Base-by-base conservation (phyloP, 208 protist species). In the Wallacemonas rigidus region DNA sequence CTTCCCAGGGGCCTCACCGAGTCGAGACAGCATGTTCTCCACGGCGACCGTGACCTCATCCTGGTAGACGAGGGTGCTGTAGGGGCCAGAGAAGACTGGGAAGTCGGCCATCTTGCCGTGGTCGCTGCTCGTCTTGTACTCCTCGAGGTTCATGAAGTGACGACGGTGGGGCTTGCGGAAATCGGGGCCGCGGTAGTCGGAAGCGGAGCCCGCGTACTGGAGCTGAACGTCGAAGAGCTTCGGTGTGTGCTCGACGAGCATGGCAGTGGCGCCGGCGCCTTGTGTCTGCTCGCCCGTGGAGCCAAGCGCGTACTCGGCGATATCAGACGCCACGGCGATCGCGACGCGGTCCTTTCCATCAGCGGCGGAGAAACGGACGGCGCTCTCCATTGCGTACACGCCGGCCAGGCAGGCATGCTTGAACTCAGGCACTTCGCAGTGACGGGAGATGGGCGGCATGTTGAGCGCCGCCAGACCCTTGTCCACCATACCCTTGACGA, bases 351-450 rank as follows among this genome's bases (percentile, higher is more conserved):
- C 91, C 14, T 70, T 67, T 44, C 84, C 88, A 47, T 97, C 92
- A 1, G 87, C 69, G 40, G 67, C 72, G 55, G 79, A 73, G 70
- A 89, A 95, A 68, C 92, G 90, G 3, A 78, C 71, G 57, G 90
- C 92, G 72, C 86, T 89, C 85, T 97, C 86, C 57, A 97, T 80
- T 6, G 92, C 92, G 76, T 97, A 97, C 68, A 97, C 89, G 12
- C 92, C 92, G 60, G 86, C 92, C 35, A 97, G 87, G 75, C 92
- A 97, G n/a, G 92, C 92, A 78, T 97, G 92, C 76, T 97, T 97
- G 76, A 97, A 97, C 83, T 97, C 90, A 44, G 92, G 92, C 69
- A 97, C 92, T 75, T 97, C 92, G 72, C 89, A 95, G 82, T 94
- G 75, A 65, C 90, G 89, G 26, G 90, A 92, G 62, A 97, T 68